These are phyloP conservation scores for Anisodus acutangulus DNA, from an alignment of 257 asterid species.

Conservation along the genomic window DNA sequence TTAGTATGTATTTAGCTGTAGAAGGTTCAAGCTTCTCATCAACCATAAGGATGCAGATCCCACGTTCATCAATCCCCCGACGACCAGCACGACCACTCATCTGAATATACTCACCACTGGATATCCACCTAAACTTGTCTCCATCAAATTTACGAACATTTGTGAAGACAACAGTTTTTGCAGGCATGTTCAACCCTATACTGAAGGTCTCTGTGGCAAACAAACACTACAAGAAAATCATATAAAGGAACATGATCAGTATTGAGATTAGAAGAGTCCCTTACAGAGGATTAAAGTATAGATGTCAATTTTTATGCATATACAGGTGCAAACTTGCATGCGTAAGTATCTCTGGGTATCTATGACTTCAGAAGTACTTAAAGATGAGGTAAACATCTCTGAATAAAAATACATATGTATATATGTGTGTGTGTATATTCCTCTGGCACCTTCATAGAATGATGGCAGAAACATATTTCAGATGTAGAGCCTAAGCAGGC, in stretches of 20 bases:
- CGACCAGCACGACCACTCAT: constrained; percentile 99
- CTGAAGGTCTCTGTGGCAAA: constrained; percentile 99
- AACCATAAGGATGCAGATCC: constrained; percentile 98
- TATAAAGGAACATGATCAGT: constrained; percentile 27
- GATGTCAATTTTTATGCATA: not conserved
- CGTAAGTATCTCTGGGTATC: not conserved
- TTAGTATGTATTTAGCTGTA: constrained; percentile 83
- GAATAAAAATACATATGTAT: not conserved
- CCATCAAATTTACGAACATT: constrained; percentile 98
- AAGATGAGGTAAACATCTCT: not conserved
- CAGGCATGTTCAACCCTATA: constrained; percentile 99
- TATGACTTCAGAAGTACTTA: not conserved
- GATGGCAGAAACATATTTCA: not conserved
- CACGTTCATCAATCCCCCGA: constrained; percentile 98
- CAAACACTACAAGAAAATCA: constrained; percentile 69
- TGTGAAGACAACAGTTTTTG: constrained; percentile 96
- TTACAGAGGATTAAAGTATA: not conserved
- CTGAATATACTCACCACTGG: constrained; percentile 98
- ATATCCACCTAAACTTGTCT: constrained; percentile 92
- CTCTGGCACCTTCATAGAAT: constrained; percentile 4
- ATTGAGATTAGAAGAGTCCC: not conserved
- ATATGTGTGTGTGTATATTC: not conserved
- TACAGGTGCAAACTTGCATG: not conserved
- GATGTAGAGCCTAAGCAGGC: not conserved
- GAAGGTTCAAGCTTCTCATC: constrained; percentile 98